These are phyloP conservation scores for Saturnispora zaruensis DNA, from an alignment of 805 yeast species.

Conservation along the genomic window DNA sequence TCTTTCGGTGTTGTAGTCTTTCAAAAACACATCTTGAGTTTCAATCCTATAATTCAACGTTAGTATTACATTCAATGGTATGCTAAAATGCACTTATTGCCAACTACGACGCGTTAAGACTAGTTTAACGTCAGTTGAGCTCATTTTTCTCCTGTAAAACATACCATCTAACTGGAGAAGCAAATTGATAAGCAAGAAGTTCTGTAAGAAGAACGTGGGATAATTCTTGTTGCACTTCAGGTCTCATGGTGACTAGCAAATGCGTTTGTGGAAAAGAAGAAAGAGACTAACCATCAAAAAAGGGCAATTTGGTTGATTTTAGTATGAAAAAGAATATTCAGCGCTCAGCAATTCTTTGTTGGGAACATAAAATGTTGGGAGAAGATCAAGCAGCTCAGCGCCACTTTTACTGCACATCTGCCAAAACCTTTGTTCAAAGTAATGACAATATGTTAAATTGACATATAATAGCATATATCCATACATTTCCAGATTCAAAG, in stretches of 20 bases:
- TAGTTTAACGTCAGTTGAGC: neutral
- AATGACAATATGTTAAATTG: too few species aligned
- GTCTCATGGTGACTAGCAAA: conserved; percentile 44
- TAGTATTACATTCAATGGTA: conserved; percentile 7
- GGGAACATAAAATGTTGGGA: neutral
- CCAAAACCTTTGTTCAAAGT: too few species aligned
- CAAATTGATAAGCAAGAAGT: conserved; percentile 95
- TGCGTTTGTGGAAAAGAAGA: neutral
- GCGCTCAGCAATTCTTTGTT: conserved; percentile 1
- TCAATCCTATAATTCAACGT: conserved; percentile 47
- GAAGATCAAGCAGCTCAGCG: neutral
- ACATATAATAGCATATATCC: too few species aligned
- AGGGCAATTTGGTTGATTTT: neutral
- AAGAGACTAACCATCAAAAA: neutral
- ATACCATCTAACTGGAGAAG: conserved; percentile 96
- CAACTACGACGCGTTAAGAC: neutral
- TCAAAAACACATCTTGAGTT: conserved; percentile 95
- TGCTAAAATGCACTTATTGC: neutral
- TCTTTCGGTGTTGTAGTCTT: conserved; percentile 91
- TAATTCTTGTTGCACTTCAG: conserved; percentile 95
- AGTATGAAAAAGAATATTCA: neutral
- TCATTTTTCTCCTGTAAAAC: conserved; percentile 11
- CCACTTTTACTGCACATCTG: neutral
- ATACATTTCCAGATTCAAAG: too few species aligned
- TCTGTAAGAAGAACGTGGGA: conserved; percentile 93